These are phyloP conservation scores for Trichoderma koningiopsis DNA, from an alignment of 2,329 filamentous ascomycete genomes.

Conservation along the genomic window DNA sequence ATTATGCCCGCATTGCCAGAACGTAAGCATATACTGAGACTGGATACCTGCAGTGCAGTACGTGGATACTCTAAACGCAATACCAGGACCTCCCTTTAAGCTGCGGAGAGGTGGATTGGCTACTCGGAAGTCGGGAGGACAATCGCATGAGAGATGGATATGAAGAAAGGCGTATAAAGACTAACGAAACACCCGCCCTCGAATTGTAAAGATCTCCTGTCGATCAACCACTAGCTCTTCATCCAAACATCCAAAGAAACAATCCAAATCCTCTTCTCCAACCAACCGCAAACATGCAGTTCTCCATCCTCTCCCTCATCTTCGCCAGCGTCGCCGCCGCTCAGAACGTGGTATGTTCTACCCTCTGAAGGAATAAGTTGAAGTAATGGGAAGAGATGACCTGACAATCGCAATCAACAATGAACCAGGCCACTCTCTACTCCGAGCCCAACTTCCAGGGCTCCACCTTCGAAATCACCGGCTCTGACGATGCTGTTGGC, in stretches of 20 bases:
- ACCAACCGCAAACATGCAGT: slow-evolving; percentile 7
- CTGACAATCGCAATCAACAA: background rate
- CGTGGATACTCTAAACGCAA: background rate
- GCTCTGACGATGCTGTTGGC: background rate
- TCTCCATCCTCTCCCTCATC: background rate
- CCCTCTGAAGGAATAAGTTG: too few species aligned
- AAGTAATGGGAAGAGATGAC: background rate
- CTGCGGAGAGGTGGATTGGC: background rate
- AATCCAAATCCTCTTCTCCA: background rate
- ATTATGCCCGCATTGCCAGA: background rate
- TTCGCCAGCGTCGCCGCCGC: slow-evolving; percentile 2
- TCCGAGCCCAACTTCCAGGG: slow-evolving; percentile 6
- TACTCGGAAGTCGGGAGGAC: background rate
- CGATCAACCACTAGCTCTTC: background rate
- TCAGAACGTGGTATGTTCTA: background rate
- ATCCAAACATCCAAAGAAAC: background rate
- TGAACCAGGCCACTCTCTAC: slow-evolving; percentile 13
- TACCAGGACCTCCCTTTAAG: background rate
- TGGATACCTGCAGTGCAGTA: too few species aligned
- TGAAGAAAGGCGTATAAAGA: background rate
- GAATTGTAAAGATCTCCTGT: background rate
- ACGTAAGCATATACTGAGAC: background rate
- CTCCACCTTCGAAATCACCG: background rate
- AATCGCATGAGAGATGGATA: background rate
- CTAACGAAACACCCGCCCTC: background rate